These are phyloP conservation scores for Diospyros kaki DNA, from an alignment of 148 eudicot species.

Conservation along the genomic window DNA sequence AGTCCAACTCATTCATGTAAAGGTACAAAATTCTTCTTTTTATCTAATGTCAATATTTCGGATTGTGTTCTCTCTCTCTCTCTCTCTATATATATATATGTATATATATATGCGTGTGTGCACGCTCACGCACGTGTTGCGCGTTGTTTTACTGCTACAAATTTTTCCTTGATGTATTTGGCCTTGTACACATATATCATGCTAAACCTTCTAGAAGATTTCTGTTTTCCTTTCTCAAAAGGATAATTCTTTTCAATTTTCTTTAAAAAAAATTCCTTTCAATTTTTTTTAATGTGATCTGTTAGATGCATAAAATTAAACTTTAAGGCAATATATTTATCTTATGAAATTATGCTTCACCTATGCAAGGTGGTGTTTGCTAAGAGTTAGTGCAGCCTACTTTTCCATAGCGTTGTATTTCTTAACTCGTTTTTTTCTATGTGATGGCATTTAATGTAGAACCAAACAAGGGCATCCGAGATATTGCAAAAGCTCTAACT, in stretches of 20 bases:
- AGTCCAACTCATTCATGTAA: constrained; percentile 68
- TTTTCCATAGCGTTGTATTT: neutral
- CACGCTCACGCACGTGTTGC: too few species aligned
- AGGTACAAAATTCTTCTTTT: constrained; percentile 42
- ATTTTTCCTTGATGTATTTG: too few species aligned
- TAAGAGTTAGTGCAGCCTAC: neutral
- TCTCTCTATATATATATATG: neutral
- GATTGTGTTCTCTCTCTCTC: neutral
- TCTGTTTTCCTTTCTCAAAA: too few species aligned
- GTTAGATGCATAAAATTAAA: neutral
- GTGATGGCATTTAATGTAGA: constrained; percentile 43
- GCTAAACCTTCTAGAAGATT: too few species aligned
- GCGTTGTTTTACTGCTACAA: too few species aligned
- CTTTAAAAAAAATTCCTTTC: too few species aligned
- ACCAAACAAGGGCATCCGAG: constrained; percentile 62
- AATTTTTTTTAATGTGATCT: too few species aligned
- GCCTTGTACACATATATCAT: too few species aligned
- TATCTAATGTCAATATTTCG: neutral
- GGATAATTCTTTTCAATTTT: too few species aligned
- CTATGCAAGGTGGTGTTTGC: neutral
- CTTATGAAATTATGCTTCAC: neutral
- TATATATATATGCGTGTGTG: too few species aligned
- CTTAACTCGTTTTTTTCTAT: constrained; percentile 10
- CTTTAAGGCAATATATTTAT: neutral
- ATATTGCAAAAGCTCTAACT: constrained; percentile 65